Conservation (phyloP, 2,329 filamentous ascomycete species). For the Penicillium fuscoglaucum region DNA sequence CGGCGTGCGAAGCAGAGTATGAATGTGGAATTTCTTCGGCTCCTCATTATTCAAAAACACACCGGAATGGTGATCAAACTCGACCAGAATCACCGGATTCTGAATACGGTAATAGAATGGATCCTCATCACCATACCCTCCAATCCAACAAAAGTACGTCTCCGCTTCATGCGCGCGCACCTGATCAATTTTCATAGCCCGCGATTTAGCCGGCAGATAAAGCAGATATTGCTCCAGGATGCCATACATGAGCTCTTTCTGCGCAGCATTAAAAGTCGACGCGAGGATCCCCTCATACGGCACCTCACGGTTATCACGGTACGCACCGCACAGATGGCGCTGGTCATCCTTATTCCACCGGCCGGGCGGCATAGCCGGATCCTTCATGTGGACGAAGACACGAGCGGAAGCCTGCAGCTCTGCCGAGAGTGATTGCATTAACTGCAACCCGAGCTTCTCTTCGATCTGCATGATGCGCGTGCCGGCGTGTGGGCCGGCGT, state of each 20-base stretch:
- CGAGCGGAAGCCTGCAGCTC: slow-evolving; percentile 54
- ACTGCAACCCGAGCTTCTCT: slow-evolving; percentile 62
- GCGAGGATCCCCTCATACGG: slow-evolving; percentile 70
- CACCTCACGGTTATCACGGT: slow-evolving; percentile 73
- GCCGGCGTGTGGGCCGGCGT: slow-evolving; percentile 62
- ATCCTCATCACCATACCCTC: slow-evolving; percentile 64
- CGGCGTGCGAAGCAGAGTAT: slow-evolving; percentile 70
- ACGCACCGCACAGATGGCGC: slow-evolving; percentile 74
- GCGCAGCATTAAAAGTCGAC: slow-evolving; percentile 41
- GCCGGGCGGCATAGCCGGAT: slow-evolving; percentile 60
- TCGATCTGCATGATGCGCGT: slow-evolving; percentile 67
- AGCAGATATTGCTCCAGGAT: slow-evolving; percentile 67
- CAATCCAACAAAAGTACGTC: slow-evolving; percentile 78
- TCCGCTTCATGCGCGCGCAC: slow-evolving; percentile 61
- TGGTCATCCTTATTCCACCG: slow-evolving; percentile 82
- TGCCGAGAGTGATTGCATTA: slow-evolving; percentile 64
- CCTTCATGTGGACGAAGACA: slow-evolving; percentile 60
- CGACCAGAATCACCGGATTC: slow-evolving; percentile 70
- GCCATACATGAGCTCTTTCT: slow-evolving; percentile 56
- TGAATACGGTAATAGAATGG: slow-evolving; percentile 78
- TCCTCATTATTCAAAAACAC: slow-evolving; percentile 73
- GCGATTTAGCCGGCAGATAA: slow-evolving; percentile 62
- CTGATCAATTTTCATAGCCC: slow-evolving; percentile 56
- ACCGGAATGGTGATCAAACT: slow-evolving; percentile 79
- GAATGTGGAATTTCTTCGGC: slow-evolving; percentile 76